Evolutionary conservation across 768 basidiomycete species (phyloP), one percentile per base, ranked within the genome.

Genomic region (Lactarius indigo): DNA sequence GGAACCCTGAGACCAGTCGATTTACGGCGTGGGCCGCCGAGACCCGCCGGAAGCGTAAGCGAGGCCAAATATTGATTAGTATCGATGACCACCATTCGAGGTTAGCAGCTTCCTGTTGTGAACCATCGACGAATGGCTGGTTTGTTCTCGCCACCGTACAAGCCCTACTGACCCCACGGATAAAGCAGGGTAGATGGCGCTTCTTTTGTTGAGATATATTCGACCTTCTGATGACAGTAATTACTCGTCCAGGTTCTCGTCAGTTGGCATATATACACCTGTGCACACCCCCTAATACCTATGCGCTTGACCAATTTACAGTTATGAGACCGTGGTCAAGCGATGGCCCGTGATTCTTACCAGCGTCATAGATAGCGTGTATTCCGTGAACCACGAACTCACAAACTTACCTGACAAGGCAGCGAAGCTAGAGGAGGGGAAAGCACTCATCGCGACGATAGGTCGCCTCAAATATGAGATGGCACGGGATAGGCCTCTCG

Each of bases 291-390:
- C 28, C 31, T 68, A 26, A 52, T 26, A 47, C 4, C 44, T 10
- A 47, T 47, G 44, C 52, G 26, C 3, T 55, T 35, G 20, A 63
- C 28, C 12, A 33, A 63, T 39, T 30, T 42, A 50, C 70, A 92
- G 91, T 65, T 92, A 89, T 70, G 87, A 90, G 65, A 94, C 92
- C 0, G 89, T 94, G 18, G 75, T 88, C 59, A 88, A 82, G 74
- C 81, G 91, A 63, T 94, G 93, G 88, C 91, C 91, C 5, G 82
- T 90, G 57, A 96, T 98, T 72, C 82, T 96, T 63, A 93, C 94
- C 1, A 81, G 77, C 20, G 80, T 94, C 56, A 88, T 96, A 68
- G 91, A 94, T 75, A 84, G 86, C 54, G 74, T 98, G 52, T 84
- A 91, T 71, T 83, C 85, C 52, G 74, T 83, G 64, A 89, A 89